phyloP scores from a whole-genome alignment of 805 yeast genomes.

The Barnettozyma botsteinii region DNA sequence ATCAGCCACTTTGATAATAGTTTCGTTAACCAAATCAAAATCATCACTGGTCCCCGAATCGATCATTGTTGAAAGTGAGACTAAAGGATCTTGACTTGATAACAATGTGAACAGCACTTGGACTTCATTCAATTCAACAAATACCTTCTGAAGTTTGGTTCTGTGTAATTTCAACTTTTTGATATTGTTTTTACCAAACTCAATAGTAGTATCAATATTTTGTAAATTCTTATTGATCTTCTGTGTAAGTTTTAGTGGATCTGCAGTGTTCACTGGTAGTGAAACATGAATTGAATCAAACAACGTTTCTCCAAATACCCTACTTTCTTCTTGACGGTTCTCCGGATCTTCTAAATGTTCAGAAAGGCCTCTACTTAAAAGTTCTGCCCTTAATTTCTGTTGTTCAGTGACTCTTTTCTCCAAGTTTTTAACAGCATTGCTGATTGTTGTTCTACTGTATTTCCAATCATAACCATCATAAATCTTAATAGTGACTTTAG shows the following conservation, averaged over 20 bases:
- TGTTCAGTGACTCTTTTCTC: conserved; percentile 40
- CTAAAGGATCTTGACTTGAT: conserved; percentile 42
- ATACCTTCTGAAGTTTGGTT: conserved; percentile 54
- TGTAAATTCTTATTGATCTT: conserved; percentile 50
- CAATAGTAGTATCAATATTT: conserved; percentile 19
- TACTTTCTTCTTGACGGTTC: conserved; percentile 10
- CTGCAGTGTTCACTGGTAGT: conserved; percentile 37
- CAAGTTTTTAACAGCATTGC: conserved; percentile 56
- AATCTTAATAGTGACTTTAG: conserved; percentile 41
- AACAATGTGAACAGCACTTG: conserved; percentile 40
- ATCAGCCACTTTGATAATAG: conserved; percentile 45
- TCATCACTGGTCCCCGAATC: conserved; percentile 3
- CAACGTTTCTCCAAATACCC: conserved; percentile 52
- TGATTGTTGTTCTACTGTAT: conserved; percentile 62
- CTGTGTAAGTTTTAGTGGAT: conserved; percentile 41
- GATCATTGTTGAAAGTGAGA: conserved; percentile 3
- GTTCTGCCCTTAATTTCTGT: conserved; percentile 9
- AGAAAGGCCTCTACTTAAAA: neutral
- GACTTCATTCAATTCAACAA: conserved; percentile 50
- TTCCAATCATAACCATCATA: conserved; percentile 95
- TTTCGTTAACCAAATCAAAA: conserved; percentile 42
- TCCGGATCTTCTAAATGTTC: neutral
- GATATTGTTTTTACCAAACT: conserved; percentile 22
- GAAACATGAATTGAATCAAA: conserved; percentile 79
- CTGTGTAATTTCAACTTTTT: conserved; percentile 56